A percentile compares a stretch with the other conserved stretches of the same genome.
These are phyloP conservation scores for Colletotrichum incanum DNA, from an alignment of 2,329 filamentous ascomycete genomes.

Conservation along the genomic window DNA sequence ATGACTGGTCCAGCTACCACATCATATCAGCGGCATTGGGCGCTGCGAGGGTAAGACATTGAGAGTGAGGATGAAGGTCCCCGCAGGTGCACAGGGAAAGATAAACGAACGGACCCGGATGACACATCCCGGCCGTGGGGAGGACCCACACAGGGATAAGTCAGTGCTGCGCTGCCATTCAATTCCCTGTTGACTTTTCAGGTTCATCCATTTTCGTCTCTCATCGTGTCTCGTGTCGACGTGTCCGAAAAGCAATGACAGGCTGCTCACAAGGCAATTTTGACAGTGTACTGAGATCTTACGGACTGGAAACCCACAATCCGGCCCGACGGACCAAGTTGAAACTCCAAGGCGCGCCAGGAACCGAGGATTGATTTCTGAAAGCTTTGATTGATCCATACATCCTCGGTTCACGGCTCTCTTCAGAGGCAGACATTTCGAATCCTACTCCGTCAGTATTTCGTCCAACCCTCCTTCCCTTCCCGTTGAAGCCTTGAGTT, in stretches of 20 bases:
- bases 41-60: too few species aligned
- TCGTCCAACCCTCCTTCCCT: not conserved
- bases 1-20: not conserved
- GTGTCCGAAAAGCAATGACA: not conserved
- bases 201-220: not conserved
- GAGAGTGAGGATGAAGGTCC: not conserved
- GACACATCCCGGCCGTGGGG: conserved; percentile 19
- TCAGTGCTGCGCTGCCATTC: not conserved
- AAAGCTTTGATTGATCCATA: not conserved
- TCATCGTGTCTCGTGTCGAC: not conserved
- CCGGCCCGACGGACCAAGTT: not conserved
- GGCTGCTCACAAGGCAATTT: not conserved
- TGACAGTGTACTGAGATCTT: not conserved
- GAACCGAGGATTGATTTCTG: not conserved
- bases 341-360: not conserved
- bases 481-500: not conserved
- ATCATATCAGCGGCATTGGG: not conserved
- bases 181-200: not conserved
- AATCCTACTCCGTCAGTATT: not conserved
- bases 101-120: conserved; percentile 14
- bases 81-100: conserved; percentile 10
- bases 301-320: not conserved
- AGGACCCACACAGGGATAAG: conserved; percentile 2
- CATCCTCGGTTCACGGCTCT: not conserved
- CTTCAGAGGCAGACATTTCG: too few species aligned